phyloP scores from a whole-genome alignment of 805 yeast species.

The Saccharomyces paradoxus region DNA sequence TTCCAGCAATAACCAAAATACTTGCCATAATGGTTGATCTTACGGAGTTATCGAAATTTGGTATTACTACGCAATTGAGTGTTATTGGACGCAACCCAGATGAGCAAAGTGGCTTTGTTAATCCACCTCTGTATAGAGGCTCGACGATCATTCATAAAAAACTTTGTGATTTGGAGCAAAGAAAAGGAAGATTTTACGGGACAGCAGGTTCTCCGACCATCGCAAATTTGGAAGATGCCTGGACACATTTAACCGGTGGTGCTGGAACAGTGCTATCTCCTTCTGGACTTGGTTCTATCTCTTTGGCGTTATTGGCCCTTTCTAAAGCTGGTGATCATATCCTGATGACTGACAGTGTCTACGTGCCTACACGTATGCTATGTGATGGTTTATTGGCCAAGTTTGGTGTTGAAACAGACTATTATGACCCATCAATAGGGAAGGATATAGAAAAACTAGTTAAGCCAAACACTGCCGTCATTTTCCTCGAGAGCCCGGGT shows the following conservation, averaged over 20 bases:
- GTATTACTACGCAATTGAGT: constrained; percentile 1
- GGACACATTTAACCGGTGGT: constrained; percentile 9
- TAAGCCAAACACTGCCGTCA: constrained; percentile 6
- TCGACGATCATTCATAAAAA: constrained; percentile 9
- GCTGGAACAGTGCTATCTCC: constrained; percentile 12
- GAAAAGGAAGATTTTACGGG: constrained; percentile 8
- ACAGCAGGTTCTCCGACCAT: constrained; percentile 12
- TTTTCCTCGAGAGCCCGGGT: constrained; percentile 11
- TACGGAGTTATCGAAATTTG: neutral
- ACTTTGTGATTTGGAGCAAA: constrained; percentile 4
- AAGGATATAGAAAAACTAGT: constrained; percentile 6
- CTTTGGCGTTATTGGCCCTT: constrained; percentile 7
- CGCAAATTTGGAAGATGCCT: constrained; percentile 8
- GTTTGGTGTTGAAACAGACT: constrained; percentile 5
- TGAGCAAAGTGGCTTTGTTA: constrained; percentile 8
- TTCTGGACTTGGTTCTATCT: constrained; percentile 9
- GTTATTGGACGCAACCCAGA: constrained; percentile 9
- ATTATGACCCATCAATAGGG: constrained; percentile 8
- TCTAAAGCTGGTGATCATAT: constrained; percentile 9
- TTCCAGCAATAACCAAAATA: constrained; percentile 17
- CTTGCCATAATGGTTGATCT: neutral
- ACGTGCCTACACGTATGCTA: constrained; percentile 6
- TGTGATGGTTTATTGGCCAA: constrained; percentile 5
- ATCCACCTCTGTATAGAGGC: constrained; percentile 10
- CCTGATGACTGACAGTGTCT: constrained; percentile 7